Evolutionary conservation across 164 flowering plant genomes (phyloP), one percentile per base, ranked within the genome.

Genomic region (Annona cherimola): DNA sequence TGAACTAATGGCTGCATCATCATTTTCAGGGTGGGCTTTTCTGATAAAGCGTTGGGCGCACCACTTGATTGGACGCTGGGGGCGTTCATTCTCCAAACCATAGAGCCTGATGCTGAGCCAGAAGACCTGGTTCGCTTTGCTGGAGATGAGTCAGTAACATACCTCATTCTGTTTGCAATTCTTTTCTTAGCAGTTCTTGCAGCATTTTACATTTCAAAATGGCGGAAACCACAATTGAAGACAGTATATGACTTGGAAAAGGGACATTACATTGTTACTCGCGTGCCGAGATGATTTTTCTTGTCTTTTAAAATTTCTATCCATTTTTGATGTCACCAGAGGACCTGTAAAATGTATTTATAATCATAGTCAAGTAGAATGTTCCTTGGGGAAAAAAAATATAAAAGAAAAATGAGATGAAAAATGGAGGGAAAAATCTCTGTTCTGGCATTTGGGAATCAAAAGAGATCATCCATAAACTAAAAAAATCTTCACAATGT

Each of bases 61-160:
- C 81, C 87, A 16, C 68, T 81, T 68, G 84, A 86, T 75, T 86
- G 87, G 89, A 84, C 85, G 3, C 71, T 86, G 39, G 86, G 86
- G 64, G 87, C 84, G 68, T 83, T 84, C 77, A 76, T 86, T 69
- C 76, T 81, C 60, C 83, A 83, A 55, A 75, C 81, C 20, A 76
- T 69, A 71, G 83, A 77, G 16, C 81, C 85, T 1, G 80, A 83
- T 50, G 57, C 43, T 16, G 83, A 74, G 44, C 65, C 78, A 16
- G 81, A 74, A 62, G 74, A 63, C 59, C 59, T 63, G n/a, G 79
- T 59, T 20, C 67, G 71, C 63, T 68, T 83, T 39, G 73, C 71
- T 66, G 83, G 81, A 42, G 78, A 69, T 64, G 81, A 83, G 35
- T 75, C 79, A 19, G 71, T 80, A 11, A 76, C 79, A 2, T 80